Conservation (phyloP, 129 eudicot species). For the Helianthus annuus region HanXRQr2.0-SUNRISE NC_035439.2:135632681-135633180, state of each 20-base stretch:
- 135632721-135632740: slow-evolving; percentile 33
- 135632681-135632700: slow-evolving; percentile 31
- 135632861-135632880: slow-evolving; percentile 24
- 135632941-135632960: slow-evolving; percentile 12
- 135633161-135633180: slow-evolving; percentile 44
- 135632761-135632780: slow-evolving; percentile 19
- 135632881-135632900: slow-evolving; percentile 27
- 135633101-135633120: slow-evolving; percentile 27
- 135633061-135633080: neutral
- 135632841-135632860: slow-evolving; percentile 24
- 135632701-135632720: slow-evolving; percentile 35
- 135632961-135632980: slow-evolving; percentile 21
- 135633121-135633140: slow-evolving; percentile 46
- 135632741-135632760: slow-evolving; percentile 7
- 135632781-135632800: slow-evolving; percentile 28
- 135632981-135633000: slow-evolving; percentile 8
- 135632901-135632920: slow-evolving; percentile 1
- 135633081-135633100: neutral
- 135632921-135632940: neutral
- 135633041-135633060: neutral
- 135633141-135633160: slow-evolving; percentile 48
- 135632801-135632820: slow-evolving; percentile 20
- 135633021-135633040: neutral
- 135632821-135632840: slow-evolving; percentile 27
- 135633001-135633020: slow-evolving; percentile 9